These are phyloP conservation scores for Saprolegnia parasitica DNA, from an alignment of 352 stramenopile species.

Conservation along the genomic window DNA sequence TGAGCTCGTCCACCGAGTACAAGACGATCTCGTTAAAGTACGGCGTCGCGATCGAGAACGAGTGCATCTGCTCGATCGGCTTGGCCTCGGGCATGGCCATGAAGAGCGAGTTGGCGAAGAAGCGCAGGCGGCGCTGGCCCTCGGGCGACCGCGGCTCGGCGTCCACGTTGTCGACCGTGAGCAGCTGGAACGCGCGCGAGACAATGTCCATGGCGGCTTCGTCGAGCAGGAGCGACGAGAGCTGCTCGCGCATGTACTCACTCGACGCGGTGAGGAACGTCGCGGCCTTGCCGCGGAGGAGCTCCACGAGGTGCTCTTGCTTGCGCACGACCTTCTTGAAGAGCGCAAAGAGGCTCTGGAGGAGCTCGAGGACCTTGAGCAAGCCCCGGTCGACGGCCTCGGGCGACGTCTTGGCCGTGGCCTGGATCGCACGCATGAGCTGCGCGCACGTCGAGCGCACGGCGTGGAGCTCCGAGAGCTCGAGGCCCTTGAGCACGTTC, in stretches of 20 bases:
- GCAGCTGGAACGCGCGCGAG: slow-evolving; percentile 65
- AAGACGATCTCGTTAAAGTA: slow-evolving; percentile 88
- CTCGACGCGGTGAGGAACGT: slow-evolving; percentile 40
- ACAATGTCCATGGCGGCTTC: slow-evolving; percentile 22
- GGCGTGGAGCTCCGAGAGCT: slow-evolving; percentile 8
- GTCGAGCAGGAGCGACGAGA: slow-evolving; percentile 73
- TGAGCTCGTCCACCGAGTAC: slow-evolving; percentile 80
- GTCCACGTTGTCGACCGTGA: slow-evolving; percentile 80
- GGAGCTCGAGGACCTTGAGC: not conserved
- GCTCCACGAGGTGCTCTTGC: slow-evolving; percentile 40
- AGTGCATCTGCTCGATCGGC: slow-evolving; percentile 82
- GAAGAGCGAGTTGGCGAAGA: slow-evolving; percentile 84
- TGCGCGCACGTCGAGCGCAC: not conserved
- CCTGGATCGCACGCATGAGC: slow-evolving; percentile 10
- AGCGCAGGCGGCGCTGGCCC: slow-evolving; percentile 84
- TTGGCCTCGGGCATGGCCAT: slow-evolving; percentile 84
- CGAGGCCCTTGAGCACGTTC: slow-evolving; percentile 21
- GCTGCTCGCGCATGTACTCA: slow-evolving; percentile 51
- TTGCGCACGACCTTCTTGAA: slow-evolving; percentile 24
- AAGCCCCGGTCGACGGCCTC: not conserved
- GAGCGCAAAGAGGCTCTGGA: slow-evolving; percentile 9
- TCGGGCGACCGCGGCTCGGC: slow-evolving; percentile 77
- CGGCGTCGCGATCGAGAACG: slow-evolving; percentile 82
- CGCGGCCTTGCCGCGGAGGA: slow-evolving; percentile 43
- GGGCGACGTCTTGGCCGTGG: not conserved